Evolutionary conservation across 2,329 filamentous ascomycete species (phyloP), one percentile per base, ranked within the genome.

Genomic region (Fusarium oligoseptatum): DNA sequence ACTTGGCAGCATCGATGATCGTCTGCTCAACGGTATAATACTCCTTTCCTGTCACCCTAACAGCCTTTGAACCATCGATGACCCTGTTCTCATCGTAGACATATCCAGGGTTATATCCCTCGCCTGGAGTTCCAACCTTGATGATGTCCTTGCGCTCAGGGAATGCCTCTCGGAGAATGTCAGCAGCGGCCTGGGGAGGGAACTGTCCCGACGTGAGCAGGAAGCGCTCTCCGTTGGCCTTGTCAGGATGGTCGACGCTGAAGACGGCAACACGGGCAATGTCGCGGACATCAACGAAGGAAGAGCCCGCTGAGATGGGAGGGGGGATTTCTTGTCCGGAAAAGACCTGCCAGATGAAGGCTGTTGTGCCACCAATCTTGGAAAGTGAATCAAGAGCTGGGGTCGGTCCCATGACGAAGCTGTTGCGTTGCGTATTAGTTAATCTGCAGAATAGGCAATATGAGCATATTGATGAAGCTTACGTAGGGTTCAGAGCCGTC

Each of bases 331-430:
- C 68, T 37, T 76, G 72, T 2, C 77, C 77, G 3, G 77, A 70
- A 1, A 78, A 64, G 15, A 77, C 69, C 43, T 73, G 64, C 75
- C 70, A 78, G 43, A 78, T 77, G 9, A 76, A 78, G 3, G 48
- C 76, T 1, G 72, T 72, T 1, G 76, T 78, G 8, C 8, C 32
- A 2, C 72, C 71, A 29, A 78, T 68, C 45, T 78, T 77, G 36
- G 68, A 70, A 20, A 68, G 27, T 3, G 75, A 77, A 6, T 75
- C 70, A 2, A 77, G 67, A 15, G 45, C 70, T 2, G 70, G 57
- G 11, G 74, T 74, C 1, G 77, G 77, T 20, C 77, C 77, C 75
- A 78, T 76, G 8, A 78, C 77, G n/a, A 77, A 78, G 12, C 77
- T 78, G 22, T 12, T 8, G 27, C 8, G 17, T 50, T 37, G 14